Evolutionary conservation across 1,139 yeast species (phyloP).

Genomic region (Wickerhamomyces sp.): DNA sequence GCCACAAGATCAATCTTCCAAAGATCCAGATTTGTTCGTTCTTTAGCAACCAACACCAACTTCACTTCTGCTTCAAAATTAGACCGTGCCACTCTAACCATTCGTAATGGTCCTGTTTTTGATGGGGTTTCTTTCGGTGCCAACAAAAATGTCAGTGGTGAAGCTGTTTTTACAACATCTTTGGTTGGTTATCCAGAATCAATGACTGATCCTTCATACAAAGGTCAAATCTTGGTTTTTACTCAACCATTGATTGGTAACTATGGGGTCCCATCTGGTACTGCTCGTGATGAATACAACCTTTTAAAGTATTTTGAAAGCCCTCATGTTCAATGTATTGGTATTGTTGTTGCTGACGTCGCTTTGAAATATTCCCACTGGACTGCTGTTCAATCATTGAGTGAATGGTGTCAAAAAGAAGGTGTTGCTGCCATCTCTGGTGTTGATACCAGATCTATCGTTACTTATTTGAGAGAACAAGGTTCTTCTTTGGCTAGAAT

Average conservation of each 20-base stretch:
- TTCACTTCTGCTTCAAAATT: slow-evolving; percentile 29
- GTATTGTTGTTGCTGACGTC: slow-evolving; percentile 93
- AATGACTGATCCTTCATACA: slow-evolving; percentile 97
- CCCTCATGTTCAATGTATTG: slow-evolving; percentile 87
- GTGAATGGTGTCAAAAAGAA: slow-evolving; percentile 94
- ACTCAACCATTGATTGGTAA: slow-evolving; percentile 97
- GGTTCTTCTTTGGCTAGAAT: slow-evolving; percentile 92
- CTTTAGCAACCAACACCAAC: slow-evolving; percentile 39
- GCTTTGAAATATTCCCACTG: slow-evolving; percentile 95
- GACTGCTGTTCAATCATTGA: slow-evolving; percentile 96
- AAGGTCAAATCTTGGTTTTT: slow-evolving; percentile 92
- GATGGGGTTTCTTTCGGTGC: slow-evolving; percentile 95
- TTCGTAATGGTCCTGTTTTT: slow-evolving; percentile 91
- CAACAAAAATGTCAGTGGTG: slow-evolving; percentile 85
- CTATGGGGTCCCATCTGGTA: slow-evolving; percentile 92
- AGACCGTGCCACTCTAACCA: slow-evolving; percentile 85
- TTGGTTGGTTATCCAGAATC: slow-evolving; percentile 97
- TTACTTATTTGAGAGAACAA: slow-evolving; percentile 86
- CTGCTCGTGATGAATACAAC: slow-evolving; percentile 74
- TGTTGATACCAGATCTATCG: slow-evolving; percentile 93
- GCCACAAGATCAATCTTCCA: slow-evolving; percentile 19
- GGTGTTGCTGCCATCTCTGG: slow-evolving; percentile 97
- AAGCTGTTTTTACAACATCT: slow-evolving; percentile 96
- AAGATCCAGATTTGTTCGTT: slow-evolving; percentile 18
- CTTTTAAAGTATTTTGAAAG: slow-evolving; percentile 87